Evolutionary conservation across 306 rosid species (phyloP).

Genomic region (Prunus kanzakura): DNA sequence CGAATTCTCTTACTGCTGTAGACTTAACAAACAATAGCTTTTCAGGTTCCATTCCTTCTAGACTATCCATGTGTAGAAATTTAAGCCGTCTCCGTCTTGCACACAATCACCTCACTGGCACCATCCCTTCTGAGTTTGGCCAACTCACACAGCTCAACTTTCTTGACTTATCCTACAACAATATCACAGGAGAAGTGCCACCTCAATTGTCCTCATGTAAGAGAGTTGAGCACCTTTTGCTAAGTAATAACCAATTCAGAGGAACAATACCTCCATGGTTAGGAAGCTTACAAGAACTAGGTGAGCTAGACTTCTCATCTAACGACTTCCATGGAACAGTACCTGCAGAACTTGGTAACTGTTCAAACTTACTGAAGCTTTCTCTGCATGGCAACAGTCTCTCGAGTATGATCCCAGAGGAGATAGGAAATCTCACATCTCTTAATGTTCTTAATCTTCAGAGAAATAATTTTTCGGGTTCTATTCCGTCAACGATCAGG

Average conservation of each 20-base stretch:
- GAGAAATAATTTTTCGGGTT: conserved; percentile 65
- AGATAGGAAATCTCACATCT: conserved; percentile 78
- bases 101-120: conserved; percentile 59
- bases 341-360: conserved; percentile 69
- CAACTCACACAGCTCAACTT: conserved; percentile 67
- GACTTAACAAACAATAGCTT: conserved; percentile 95
- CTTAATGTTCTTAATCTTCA: conserved; percentile 77
- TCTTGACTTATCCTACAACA: conserved; percentile 80
- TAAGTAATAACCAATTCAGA: conserved; percentile 52
- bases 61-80: conserved; percentile 50
- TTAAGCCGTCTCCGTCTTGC: conserved; percentile 84
- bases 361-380: conserved; percentile 75
- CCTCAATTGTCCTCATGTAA: conserved; percentile 53
- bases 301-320: conserved; percentile 84
- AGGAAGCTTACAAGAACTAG: conserved; percentile 62
- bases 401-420: conserved; percentile 67
- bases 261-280: conserved; percentile 69
- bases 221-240: conserved; percentile 66
- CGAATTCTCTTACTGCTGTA: conserved; percentile 52
- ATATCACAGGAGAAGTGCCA: conserved; percentile 52
- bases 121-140: conserved; percentile 54
- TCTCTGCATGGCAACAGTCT: conserved; percentile 72
- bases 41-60: conserved; percentile 76
- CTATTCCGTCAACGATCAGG: conserved; percentile 61
- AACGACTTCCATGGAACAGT: conserved; percentile 61